phyloP scores from a whole-genome alignment of 2,329 filamentous ascomycete genomes.

The Fonsecaea pugnacius region DNA sequence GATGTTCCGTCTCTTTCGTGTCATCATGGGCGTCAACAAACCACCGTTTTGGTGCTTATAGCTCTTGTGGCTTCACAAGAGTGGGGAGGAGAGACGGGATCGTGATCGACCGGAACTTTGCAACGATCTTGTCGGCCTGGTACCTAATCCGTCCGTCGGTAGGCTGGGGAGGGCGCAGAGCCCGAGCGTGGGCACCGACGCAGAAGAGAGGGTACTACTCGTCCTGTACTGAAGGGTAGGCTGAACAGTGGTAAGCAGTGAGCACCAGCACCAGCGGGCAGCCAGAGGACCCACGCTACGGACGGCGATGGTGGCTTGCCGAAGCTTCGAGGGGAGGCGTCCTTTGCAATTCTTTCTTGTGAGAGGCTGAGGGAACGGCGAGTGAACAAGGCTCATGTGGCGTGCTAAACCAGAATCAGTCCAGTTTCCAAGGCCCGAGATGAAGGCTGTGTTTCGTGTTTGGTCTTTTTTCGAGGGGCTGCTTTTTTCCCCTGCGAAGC shows the following conservation, averaged over 20 bases:
- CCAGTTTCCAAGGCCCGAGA: background rate
- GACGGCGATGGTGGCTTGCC: background rate
- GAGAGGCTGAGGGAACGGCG: background rate
- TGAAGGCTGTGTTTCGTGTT: constrained; percentile 6
- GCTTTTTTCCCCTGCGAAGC: background rate
- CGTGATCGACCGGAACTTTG: constrained; percentile 1
- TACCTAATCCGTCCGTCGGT: background rate
- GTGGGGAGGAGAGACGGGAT: background rate
- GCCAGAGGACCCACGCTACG: no score
- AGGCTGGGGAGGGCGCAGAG: background rate
- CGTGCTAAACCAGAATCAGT: background rate
- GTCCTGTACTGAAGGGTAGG: background rate
- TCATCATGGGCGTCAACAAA: background rate
- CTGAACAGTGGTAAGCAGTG: constrained; percentile 1
- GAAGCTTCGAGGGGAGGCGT: background rate
- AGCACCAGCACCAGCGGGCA: background rate
- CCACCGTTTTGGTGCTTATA: background rate
- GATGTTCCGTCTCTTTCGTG: background rate
- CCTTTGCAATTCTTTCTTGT: background rate
- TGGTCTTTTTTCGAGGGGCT: background rate
- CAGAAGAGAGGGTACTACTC: background rate
- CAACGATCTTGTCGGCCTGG: background rate
- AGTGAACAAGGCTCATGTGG: background rate
- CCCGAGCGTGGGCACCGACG: background rate
- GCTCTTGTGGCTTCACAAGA: background rate